Conservation (phyloP, 2,329 filamentous ascomycete genomes). For the Clarireedia monteithiana region DNA sequence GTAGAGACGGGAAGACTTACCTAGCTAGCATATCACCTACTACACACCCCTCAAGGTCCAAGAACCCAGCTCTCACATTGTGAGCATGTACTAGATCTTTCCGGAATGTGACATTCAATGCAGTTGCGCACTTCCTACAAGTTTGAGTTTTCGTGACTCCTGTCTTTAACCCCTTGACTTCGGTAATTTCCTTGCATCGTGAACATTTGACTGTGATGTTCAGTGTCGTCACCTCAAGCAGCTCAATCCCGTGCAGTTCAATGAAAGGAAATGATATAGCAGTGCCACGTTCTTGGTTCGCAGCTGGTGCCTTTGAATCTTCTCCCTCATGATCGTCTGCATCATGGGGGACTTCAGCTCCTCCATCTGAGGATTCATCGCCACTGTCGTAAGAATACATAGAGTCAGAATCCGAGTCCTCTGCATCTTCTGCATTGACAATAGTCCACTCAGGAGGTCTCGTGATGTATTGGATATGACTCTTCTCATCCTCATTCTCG, state of each 20-base stretch:
- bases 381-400: conserved; percentile 34
- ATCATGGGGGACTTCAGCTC: conserved; percentile 34
- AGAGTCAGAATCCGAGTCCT: conserved; percentile 40
- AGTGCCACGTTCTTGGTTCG: conserved; percentile 56
- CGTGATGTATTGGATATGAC: conserved; percentile 64
- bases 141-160: conserved; percentile 41
- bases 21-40: conserved; percentile 69
- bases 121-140: conserved; percentile 52
- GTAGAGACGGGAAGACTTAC: conserved; percentile 30
- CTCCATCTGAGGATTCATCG: conserved; percentile 32
- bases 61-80: conserved; percentile 68
- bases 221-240: conserved; percentile 61
- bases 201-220: conserved; percentile 69
- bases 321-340: conserved; percentile 7
- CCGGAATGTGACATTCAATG: conserved; percentile 48
- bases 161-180: conserved; percentile 58
- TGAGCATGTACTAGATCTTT: conserved; percentile 65
- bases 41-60: conserved; percentile 69
- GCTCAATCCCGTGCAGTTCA: conserved; percentile 69
- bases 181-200: conserved; percentile 66
- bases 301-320: conserved; percentile 11
- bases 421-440: conserved; percentile 32
- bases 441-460: conserved; percentile 67
- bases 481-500: conserved; percentile 37
- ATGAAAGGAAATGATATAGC: conserved; percentile 71